These are phyloP conservation scores for Alternaria conjuncta DNA, from an alignment of 2,329 filamentous ascomycete genomes.

Conservation along the genomic window DNA sequence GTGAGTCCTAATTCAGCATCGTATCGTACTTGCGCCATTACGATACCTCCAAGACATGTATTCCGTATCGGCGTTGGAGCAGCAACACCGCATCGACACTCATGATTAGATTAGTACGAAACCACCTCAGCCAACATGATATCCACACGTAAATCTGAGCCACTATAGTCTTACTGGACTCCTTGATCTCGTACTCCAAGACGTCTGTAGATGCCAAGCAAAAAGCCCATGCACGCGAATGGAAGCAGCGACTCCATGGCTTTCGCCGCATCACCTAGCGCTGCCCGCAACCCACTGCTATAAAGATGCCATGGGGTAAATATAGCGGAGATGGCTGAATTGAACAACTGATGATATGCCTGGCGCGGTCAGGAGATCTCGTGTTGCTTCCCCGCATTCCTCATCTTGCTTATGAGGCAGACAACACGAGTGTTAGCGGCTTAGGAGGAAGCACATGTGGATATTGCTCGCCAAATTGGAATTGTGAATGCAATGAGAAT, in stretches of 20 bases:
- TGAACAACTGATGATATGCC: neutral
- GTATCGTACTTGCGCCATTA: rapidly evolving
- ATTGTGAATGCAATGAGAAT: neutral
- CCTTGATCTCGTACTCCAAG: neutral
- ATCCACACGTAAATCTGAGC: neutral
- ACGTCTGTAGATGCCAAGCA: neutral
- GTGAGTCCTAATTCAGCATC: rapidly evolving
- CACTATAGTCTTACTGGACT: neutral
- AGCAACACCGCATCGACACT: neutral
- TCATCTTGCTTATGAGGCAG: neutral
- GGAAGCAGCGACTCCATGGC: neutral
- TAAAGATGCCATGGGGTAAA: rapidly evolving
- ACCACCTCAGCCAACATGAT: neutral
- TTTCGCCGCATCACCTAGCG: neutral
- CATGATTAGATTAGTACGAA: neutral
- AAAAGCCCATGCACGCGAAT: neutral
- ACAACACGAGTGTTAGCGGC: neutral
- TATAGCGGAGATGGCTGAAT: neutral
- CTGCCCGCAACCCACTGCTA: rapidly evolving
- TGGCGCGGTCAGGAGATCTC: neutral
- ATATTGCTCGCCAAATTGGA: neutral
- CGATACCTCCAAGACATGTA: rapidly evolving
- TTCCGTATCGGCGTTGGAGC: neutral
- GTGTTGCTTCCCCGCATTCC: slow-evolving; percentile 9
- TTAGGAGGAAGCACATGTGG: neutral